A percentile compares a stretch with the other conserved stretches of the same genome.
phyloP scores from a whole-genome alignment of 352 stramenopile genomes.

The Nothophytophthora sp. region DNA sequence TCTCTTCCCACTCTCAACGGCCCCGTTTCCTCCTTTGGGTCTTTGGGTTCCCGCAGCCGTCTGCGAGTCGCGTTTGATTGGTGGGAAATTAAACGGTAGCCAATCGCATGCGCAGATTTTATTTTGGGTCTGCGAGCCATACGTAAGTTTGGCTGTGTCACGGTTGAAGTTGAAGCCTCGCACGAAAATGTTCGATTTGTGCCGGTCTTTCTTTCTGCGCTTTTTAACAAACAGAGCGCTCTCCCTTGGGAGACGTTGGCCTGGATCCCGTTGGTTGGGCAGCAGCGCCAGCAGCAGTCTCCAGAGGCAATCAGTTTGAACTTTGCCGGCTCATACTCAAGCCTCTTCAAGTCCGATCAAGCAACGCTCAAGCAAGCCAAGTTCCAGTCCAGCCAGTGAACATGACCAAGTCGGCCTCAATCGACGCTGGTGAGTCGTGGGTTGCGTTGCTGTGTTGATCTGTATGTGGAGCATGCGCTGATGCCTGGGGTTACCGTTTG shows the following conservation, averaged over 20 bases:
- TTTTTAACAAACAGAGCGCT: no score
- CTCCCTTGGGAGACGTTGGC: no score
- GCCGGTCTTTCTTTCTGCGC: no score
- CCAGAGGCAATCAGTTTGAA: conserved; percentile 21
- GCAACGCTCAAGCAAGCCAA: background rate
- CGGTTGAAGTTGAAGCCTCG: conserved; percentile 3
- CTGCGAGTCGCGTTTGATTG: background rate
- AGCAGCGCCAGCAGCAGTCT: no score
- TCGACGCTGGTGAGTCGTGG: conserved; percentile 32
- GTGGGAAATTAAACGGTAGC: background rate
- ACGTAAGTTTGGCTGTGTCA: background rate
- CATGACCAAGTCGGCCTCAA: conserved; percentile 41
- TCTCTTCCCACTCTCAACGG: no score
- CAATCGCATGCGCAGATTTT: background rate
- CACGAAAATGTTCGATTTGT: no score
- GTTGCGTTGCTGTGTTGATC: conserved; percentile 2
- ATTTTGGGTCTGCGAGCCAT: background rate
- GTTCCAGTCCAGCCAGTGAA: background rate
- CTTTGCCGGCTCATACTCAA: conserved; percentile 27
- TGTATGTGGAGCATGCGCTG: background rate
- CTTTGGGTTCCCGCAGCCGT: no score
- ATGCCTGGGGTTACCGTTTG: background rate
- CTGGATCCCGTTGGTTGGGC: no score
- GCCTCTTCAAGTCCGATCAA: conserved; percentile 10
- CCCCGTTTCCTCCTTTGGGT: no score